phyloP scores from a whole-genome alignment of 202 grass and related monocot species.

The Saccharum hybrid region DNA sequence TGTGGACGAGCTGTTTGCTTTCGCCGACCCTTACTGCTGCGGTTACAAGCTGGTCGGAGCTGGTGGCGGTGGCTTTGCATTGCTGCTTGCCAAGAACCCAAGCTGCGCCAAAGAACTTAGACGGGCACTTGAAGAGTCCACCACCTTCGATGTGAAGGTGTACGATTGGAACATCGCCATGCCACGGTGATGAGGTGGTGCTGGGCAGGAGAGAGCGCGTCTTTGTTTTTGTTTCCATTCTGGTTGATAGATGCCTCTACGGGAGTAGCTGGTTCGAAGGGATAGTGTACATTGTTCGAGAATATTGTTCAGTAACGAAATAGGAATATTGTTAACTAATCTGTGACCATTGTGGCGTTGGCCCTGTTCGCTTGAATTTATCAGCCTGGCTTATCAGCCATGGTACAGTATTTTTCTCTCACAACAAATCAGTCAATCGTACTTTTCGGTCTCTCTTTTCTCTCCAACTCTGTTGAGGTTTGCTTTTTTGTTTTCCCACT shows the following conservation, averaged over 20 bases:
- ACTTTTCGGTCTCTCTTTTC: too few species aligned
- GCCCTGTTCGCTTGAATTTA: too few species aligned
- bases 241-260: background rate
- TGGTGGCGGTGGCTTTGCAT: constrained; percentile 81
- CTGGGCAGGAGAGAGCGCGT: too few species aligned
- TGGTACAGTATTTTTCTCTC: too few species aligned
- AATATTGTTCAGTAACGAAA: background rate
- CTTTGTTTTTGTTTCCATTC: background rate
- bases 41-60: constrained; percentile 97
- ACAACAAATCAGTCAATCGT: too few species aligned
- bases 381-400: too few species aligned
- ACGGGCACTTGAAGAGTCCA: constrained; percentile 42
- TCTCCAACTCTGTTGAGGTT: background rate
- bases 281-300: background rate
- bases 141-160: constrained; percentile 61
- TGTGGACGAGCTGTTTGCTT: constrained; percentile 78
- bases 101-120: constrained; percentile 50
- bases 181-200: constrained; percentile 32
- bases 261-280: background rate
- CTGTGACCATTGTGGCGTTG: background rate
- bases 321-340: background rate
- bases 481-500: background rate
- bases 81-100: constrained; percentile 67
- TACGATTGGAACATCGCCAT: constrained; percentile 72
- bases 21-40: constrained; percentile 73